Base-by-base conservation (phyloP, 2,329 filamentous ascomycete genomes). In the Fusarium acutatum region DNA sequence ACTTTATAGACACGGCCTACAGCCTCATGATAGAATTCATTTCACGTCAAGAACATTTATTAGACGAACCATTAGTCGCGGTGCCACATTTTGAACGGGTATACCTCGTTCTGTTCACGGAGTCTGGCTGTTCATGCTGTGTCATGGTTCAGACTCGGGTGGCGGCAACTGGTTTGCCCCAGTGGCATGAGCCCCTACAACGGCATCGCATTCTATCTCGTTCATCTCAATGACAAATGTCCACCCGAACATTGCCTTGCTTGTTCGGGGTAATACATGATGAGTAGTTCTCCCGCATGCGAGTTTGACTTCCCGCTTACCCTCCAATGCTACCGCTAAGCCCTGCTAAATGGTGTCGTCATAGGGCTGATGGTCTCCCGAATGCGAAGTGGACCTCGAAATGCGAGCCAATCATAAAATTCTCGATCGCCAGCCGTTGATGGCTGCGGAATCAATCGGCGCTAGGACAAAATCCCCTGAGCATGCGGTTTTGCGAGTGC, bases 291-390 rank as follows among this genome's bases (percentile, higher is more conserved):
- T 20, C 52, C 34, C 26, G 35, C 15, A 14, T 18, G 8, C 15
- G 20, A 37, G 15, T 18, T 24, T 54, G 7, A 5, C 24, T 38
- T 20, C 24, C 34, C 37, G 52, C 52, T 56, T 56, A 56, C 22
- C 26, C 35, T 18, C 12, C 35, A 54, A 52, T 52, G 18, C n/a
- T 7, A 26, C 50, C 12, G 6, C 12, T 20, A 10, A 15, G 4
- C 26, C 30, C 40, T 44, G 50, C 24, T 28, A 15, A 59, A 20
- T 66, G n/a, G 50, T 50, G 60, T 65, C 60, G 64, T 65, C 60
- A 67, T 59, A 67, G 35, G 60, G 64, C 41, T 66, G 60, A 43
- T 8, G 10, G 14, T 9, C 43, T 58, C 8, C 49, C 64, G 60
- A 67, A 41, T 67, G 64, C 64, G 64, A 67, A 37, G 60, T 18